These are phyloP conservation scores for Chalciporus piperatus DNA, from an alignment of 768 basidiomycete species.

Conservation along the genomic window DNA sequence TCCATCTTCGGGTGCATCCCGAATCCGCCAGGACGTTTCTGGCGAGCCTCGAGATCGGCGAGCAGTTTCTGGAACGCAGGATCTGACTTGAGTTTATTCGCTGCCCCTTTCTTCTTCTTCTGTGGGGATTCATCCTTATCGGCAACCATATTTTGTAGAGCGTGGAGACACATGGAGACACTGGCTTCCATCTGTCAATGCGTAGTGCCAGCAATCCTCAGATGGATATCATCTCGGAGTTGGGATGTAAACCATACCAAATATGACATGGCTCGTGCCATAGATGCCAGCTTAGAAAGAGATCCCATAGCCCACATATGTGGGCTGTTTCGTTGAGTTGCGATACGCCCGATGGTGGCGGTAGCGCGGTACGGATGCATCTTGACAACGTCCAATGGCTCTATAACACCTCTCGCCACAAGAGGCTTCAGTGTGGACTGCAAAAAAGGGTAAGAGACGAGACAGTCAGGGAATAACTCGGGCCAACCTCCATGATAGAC, in stretches of 20 bases:
- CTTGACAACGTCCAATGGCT: constrained; percentile 52
- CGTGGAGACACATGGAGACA: constrained; percentile 70
- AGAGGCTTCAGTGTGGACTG: constrained; percentile 38
- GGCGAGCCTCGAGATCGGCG: constrained; percentile 61
- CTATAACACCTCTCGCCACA: constrained; percentile 41
- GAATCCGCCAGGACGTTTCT: constrained; percentile 45
- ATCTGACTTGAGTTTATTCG: constrained; percentile 50
- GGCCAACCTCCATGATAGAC: constrained; percentile 69
- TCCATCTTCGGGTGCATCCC: constrained; percentile 91
- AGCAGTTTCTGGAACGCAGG: constrained; percentile 64
- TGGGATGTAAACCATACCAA: constrained; percentile 49
- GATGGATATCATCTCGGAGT: not conserved
- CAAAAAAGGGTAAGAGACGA: constrained; percentile 4
- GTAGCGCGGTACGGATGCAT: constrained; percentile 68
- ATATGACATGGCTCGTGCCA: constrained; percentile 87
- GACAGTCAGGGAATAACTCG: not conserved
- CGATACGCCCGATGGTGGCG: constrained; percentile 38
- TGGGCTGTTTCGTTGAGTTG: constrained; percentile 32
- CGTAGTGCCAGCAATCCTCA: not conserved
- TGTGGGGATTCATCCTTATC: constrained; percentile 31
- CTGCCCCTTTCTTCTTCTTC: constrained; percentile 38
- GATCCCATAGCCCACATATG: constrained; percentile 47
- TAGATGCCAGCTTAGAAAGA: constrained; percentile 49
- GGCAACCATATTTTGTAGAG: constrained; percentile 50
- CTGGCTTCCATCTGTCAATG: constrained; percentile 74